A percentile compares a stretch with the other conserved stretches of the same genome.
Conservation (phyloP, 1,284 basidiomycete species). For the Heterobasidion occidentale region DNA sequence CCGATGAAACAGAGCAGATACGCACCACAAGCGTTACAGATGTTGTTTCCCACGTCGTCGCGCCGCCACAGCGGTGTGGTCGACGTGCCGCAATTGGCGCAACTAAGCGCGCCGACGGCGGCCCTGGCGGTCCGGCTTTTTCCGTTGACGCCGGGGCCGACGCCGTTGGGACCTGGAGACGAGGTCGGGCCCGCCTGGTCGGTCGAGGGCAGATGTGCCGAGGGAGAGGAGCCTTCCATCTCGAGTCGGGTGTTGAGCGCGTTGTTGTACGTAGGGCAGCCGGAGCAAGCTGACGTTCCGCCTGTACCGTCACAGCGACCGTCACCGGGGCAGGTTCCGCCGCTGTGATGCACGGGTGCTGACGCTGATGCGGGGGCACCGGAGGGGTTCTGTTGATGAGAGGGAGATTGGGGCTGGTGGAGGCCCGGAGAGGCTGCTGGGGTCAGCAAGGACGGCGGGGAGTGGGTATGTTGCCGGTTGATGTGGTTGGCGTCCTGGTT, state of each 20-base stretch:
- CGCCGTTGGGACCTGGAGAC: conserved; percentile 10
- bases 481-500: not conserved
- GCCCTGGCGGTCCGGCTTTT: conserved; percentile 22
- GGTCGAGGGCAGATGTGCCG: conserved; percentile 3
- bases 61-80: conserved; percentile 92
- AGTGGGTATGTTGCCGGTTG: conserved; percentile 18
- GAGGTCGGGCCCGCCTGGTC: conserved; percentile 1
- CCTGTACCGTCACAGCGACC: conserved; percentile 94
- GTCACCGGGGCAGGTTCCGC: conserved; percentile 90
- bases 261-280: conserved; percentile 94
- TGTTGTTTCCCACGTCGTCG: conserved; percentile 90
- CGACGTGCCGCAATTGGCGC: conserved; percentile 88
- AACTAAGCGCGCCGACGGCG: conserved; percentile 75
- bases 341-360: conserved; percentile 21
- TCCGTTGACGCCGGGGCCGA: conserved; percentile 13
- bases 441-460: conserved; percentile 23
- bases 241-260: conserved; percentile 31
- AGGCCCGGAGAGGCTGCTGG: conserved; percentile 22
- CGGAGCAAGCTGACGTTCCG: conserved; percentile 83
- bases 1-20: conserved; percentile 17
- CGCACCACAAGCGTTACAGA: conserved; percentile 91
- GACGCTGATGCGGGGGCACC: conserved; percentile 6
- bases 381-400: conserved; percentile 9
- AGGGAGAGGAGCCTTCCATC: conserved; percentile 3
- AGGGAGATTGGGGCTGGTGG: not conserved